Base-by-base conservation (phyloP, 495 filamentous ascomycete genomes). In the Massariosphaeria phaeospora region DNA sequence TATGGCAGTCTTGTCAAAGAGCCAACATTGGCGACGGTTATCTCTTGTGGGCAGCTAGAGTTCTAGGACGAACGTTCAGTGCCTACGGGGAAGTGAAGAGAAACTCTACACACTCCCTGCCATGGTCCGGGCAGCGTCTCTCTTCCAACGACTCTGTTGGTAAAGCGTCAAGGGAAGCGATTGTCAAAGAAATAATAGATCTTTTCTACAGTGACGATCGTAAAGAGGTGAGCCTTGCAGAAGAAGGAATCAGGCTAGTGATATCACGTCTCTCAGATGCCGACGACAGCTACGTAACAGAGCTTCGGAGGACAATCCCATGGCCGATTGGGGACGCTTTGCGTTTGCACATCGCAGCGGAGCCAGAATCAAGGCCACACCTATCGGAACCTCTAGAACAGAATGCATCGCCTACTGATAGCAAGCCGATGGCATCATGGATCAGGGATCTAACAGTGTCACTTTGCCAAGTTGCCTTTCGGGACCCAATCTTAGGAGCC, bases 61-160 rank as follows among this genome's bases (percentile, higher is more conserved):
- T 90, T 13, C 74, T 98, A 20, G 93, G 93, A 17, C 79, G 88
- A 60, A 84, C 88, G 0, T 97, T 90, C 70, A 83, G 85, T 38
- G 77, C 85, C 3, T 86, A 82, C 42, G 88, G 88, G 15, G 57
- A 64, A 35, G 47, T 66, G 1, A 38, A 56, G n/a, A 44, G 47
- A 2, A 48, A 31, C 24, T 33, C 45, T 18, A 29, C 71, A 79
- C 52, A 76, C 87, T 18, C 77, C 79, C 26, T 66, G 66, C 55
- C 47, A 11, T 55, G 54, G 45, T 48, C 55, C 15, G 18, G 6
- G 11, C 24, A 42, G 34, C 17, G 25, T 26, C 24, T 41, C 9
- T 52, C 45, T 5, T 31, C 46, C 0, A 42, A 24, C 9, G 46
- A 49, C 12, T 47, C 50, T 2, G 18, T 45, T 1, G 55, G 45